Evolutionary conservation across 495 filamentous ascomycete genomes (phyloP).

Genomic region (Lindgomyces ingoldianus): DNA sequence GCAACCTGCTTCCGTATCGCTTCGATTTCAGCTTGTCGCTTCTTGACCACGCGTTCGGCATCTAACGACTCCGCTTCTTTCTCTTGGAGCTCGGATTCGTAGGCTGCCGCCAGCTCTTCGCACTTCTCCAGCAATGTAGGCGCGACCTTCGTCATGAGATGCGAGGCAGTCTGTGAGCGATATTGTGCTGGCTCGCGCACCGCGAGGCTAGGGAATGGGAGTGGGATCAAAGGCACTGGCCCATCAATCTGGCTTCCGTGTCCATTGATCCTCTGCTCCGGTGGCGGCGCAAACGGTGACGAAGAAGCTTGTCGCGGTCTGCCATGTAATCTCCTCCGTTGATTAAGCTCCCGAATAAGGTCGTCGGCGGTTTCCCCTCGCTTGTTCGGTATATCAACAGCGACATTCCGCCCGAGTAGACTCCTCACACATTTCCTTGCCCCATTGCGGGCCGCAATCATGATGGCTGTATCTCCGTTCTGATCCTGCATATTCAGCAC

Average conservation of each 20-base stretch:
- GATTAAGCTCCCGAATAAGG: conserved; percentile 60
- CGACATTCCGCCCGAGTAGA: conserved; percentile 68
- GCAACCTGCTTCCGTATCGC: conserved; percentile 52
- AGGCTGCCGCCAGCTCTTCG: conserved; percentile 57
- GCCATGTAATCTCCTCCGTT: conserved; percentile 48
- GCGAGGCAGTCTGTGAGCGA: conserved; percentile 60
- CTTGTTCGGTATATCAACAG: conserved; percentile 76
- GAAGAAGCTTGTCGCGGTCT: conserved; percentile 58
- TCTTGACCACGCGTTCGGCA: conserved; percentile 56
- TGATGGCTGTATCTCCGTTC: conserved; percentile 83
- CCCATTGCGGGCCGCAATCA: conserved; percentile 78
- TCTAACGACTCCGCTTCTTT: conserved; percentile 60
- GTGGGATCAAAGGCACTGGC: conserved; percentile 7
- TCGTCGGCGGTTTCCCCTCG: conserved; percentile 76
- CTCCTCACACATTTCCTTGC: conserved; percentile 73
- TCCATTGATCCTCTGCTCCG: conserved; percentile 45
- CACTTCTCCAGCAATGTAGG: conserved; percentile 60
- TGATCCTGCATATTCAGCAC: conserved; percentile 74
- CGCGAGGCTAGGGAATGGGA: conserved; percentile 18
- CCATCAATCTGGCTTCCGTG: conserved; percentile 4
- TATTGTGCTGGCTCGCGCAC: conserved; percentile 47
- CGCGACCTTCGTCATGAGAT: conserved; percentile 58
- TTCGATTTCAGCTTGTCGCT: conserved; percentile 57
- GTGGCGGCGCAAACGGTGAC: conserved; percentile 58
- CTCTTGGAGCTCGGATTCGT: conserved; percentile 62